A percentile compares a stretch with the other conserved stretches of the same genome.
Conservation (phyloP, 2,329 filamentous ascomycete species). For the Lasiodiplodia hormozganensis region DNA sequence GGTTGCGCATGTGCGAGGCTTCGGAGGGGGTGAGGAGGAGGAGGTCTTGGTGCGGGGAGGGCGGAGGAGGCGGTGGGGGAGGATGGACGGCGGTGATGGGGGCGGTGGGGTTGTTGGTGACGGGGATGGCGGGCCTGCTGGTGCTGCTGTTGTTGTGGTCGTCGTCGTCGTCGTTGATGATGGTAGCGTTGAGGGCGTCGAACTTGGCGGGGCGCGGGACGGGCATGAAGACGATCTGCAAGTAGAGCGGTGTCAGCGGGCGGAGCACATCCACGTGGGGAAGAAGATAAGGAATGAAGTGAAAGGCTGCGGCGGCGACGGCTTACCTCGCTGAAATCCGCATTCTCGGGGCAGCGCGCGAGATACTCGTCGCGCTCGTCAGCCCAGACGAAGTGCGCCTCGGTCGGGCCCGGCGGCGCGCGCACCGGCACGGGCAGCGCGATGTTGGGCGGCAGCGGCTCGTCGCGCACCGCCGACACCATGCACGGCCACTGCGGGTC, state of each 20-base stretch:
- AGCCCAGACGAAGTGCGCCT: constrained; percentile 3
- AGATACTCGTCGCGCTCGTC: constrained; percentile 9
- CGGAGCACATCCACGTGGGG: neutral
- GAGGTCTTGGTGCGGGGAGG: neutral
- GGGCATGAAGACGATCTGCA: constrained; percentile 6
- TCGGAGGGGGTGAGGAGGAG: neutral
- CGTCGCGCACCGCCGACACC: neutral
- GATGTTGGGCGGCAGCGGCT: neutral
- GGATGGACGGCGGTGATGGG: too few species aligned
- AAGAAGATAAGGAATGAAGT: neutral
- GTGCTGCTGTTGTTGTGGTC: neutral
- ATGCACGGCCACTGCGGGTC: neutral
- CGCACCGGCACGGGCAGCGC: neutral
- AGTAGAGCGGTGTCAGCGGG: neutral
- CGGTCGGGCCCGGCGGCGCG: neutral
- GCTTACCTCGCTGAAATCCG: constrained; percentile 1
- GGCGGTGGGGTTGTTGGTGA: neutral
- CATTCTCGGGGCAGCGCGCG: neutral
- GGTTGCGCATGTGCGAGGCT: neutral
- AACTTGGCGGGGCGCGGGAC: too few species aligned
- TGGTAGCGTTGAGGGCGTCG: neutral
- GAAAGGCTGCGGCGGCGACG: too few species aligned
- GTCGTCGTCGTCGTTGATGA: neutral
- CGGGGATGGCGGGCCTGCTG: neutral
- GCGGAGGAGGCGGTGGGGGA: too few species aligned